These are phyloP conservation scores for Cucumis cinereus DNA, from an alignment of 306 rosid genomes.

Conservation along the genomic window DNA sequence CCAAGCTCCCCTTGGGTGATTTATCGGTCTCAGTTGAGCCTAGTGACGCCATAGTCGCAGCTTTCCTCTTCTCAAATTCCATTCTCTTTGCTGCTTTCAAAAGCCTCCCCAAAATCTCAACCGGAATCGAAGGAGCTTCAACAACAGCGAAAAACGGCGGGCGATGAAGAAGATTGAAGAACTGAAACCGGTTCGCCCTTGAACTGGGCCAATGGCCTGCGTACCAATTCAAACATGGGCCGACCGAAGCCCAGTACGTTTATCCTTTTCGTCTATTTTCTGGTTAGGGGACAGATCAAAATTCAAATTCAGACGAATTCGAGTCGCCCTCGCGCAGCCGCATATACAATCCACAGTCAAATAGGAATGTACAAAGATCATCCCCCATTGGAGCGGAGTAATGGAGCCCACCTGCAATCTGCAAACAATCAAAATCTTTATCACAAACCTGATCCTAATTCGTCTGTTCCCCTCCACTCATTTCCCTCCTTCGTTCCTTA, in stretches of 20 bases:
- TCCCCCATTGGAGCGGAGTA: conserved; percentile 1
- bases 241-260: not conserved
- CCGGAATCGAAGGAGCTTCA: not conserved
- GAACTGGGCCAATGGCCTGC: not conserved
- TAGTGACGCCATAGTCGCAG: conserved; percentile 49
- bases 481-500: conserved; percentile 16
- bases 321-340: not conserved
- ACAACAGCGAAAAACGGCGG: conserved; percentile 2
- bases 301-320: not conserved
- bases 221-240: not conserved
- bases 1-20: conserved; percentile 79
- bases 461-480: conserved; percentile 33
- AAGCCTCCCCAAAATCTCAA: conserved; percentile 2
- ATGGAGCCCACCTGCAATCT: conserved; percentile 9
- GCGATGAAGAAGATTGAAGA: not conserved
- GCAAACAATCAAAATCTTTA: conserved; percentile 30
- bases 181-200: not conserved
- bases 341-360: not conserved
- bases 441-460: conserved; percentile 40
- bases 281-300: not conserved
- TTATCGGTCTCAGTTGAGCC: conserved; percentile 47
- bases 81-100: conserved; percentile 8
- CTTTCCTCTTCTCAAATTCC: conserved; percentile 80
- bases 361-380: not conserved
- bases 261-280: not conserved